Percentiles rank a stretch among this genome's conserved stretches.
Evolutionary conservation across 768 basidiomycete species (phyloP).

Genomic region (Pulveroboletus sp.): DNA sequence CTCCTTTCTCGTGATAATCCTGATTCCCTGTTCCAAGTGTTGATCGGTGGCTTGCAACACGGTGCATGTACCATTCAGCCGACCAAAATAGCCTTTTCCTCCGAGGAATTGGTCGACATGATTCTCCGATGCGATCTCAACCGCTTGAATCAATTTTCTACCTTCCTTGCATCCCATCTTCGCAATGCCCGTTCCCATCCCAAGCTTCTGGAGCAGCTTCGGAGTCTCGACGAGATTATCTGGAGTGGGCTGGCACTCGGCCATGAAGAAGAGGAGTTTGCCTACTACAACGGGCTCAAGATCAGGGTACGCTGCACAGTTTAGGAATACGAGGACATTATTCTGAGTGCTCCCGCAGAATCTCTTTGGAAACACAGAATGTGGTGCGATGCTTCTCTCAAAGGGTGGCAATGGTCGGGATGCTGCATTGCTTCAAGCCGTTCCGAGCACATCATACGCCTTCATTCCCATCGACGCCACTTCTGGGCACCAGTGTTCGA

Average conservation of each 20-base stretch:
- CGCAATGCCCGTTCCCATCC: constrained; percentile 55
- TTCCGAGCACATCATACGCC: constrained; percentile 64
- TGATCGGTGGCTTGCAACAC: constrained; percentile 67
- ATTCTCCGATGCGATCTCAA: constrained; percentile 63
- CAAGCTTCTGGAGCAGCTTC: constrained; percentile 55
- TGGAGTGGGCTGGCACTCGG: constrained; percentile 64
- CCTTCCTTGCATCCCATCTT: constrained; percentile 64
- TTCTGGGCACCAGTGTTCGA: constrained; percentile 50
- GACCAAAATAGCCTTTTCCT: constrained; percentile 58
- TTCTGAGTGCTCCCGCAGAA: constrained; percentile 46
- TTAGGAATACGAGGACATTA: constrained; percentile 11
- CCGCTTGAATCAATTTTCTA: constrained; percentile 70
- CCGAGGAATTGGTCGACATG: constrained; percentile 71
- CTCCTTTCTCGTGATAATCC: constrained; percentile 22
- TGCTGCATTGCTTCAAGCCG: constrained; percentile 48
- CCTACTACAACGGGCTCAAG: constrained; percentile 57
- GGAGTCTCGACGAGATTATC: constrained; percentile 56
- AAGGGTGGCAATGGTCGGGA: constrained; percentile 49
- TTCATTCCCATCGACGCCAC: constrained; percentile 55
- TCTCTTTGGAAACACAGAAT: constrained; percentile 79
- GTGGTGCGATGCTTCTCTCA: constrained; percentile 67
- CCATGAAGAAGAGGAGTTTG: constrained; percentile 70
- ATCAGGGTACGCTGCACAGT: constrained; percentile 47
- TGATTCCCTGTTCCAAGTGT: constrained; percentile 38
- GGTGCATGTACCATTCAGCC: constrained; percentile 73